A percentile compares a stretch with the other conserved stretches of the same genome.
Conservation (phyloP, 805 yeast genomes). For the Yamadazyma scolyti region DNA sequence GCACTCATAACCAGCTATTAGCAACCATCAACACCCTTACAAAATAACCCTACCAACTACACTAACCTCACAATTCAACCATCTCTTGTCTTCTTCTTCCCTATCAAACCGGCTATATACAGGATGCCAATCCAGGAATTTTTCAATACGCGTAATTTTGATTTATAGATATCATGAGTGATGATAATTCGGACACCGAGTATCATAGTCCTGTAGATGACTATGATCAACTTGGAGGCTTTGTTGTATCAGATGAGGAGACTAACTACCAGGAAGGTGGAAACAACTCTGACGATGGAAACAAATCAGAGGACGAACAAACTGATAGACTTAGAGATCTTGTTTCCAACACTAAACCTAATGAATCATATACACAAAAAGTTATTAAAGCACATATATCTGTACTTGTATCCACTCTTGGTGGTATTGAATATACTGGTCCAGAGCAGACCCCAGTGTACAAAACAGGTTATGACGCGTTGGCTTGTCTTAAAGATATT, state of each 20-base stretch:
- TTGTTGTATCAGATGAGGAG: conserved; percentile 30
- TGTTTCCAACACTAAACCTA: conserved; percentile 23
- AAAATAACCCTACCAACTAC: too few relatives aligned
- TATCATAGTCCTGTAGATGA: conserved; percentile 5
- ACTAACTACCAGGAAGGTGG: conserved; percentile 3
- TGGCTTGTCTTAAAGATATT: conserved; percentile 81
- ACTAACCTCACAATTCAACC: too few relatives aligned
- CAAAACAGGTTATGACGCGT: conserved; percentile 82
- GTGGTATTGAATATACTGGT: conserved; percentile 76
- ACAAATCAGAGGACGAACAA: conserved; percentile 8
- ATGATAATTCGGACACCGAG: too few relatives aligned
- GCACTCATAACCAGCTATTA: too few relatives aligned
- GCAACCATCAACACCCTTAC: too few relatives aligned
- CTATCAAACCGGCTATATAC: too few relatives aligned
- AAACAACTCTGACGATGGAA: conserved; percentile 4
- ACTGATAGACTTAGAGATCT: conserved; percentile 20
- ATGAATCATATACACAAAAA: conserved; percentile 33
- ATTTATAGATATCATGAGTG: too few relatives aligned
- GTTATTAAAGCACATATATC: conserved; percentile 70
- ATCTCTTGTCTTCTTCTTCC: too few relatives aligned
- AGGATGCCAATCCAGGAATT: too few relatives aligned
- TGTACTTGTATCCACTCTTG: conserved; percentile 81
- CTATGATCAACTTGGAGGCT: conserved; percentile 29
- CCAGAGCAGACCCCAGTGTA: conserved; percentile 44
- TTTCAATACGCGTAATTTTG: too few relatives aligned